phyloP scores from a whole-genome alignment of 208 protist species.

The Leishmania martiniquensis region DNA sequence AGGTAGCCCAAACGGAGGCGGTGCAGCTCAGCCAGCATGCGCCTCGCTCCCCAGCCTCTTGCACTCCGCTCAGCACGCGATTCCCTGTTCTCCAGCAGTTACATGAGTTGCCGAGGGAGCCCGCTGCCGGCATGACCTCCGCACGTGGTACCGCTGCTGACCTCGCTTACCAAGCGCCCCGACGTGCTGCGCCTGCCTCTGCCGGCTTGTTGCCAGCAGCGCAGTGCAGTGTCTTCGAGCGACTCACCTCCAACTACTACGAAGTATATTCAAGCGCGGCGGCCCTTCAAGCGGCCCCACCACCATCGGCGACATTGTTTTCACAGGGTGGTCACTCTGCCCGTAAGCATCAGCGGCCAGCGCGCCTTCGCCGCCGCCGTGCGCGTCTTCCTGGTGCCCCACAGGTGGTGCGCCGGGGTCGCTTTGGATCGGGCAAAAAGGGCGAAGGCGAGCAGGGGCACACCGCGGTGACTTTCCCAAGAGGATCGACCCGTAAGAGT shows the following conservation, averaged over 20 bases:
- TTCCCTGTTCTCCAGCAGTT: not conserved
- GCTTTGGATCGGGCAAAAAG: not conserved
- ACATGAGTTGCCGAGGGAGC: not conserved
- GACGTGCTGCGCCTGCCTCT: not conserved
- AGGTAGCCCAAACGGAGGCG: not conserved
- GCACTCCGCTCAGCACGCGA: constrained; percentile 21
- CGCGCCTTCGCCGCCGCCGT: constrained; percentile 7
- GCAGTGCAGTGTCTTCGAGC: constrained; percentile 41
- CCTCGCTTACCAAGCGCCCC: not conserved
- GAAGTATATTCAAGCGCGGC: constrained; percentile 16
- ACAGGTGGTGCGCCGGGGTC: constrained; percentile 3
- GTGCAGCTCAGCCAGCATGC: not conserved
- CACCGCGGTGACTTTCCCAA: not conserved
- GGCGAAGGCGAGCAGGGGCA: not conserved
- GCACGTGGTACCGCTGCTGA: not conserved
- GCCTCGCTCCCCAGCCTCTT: constrained; percentile 15
- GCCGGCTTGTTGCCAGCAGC: constrained; percentile 3
- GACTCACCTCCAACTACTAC: constrained; percentile 50
- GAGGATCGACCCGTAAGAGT: not conserved
- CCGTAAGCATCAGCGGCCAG: not conserved
- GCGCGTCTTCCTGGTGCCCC: not conserved
- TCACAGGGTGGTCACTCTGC: constrained; percentile 2
- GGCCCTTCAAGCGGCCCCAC: constrained; percentile 9
- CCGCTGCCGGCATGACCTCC: not conserved
- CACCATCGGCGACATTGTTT: not conserved